Percentiles rank a stretch among this genome's conserved stretches.
phyloP scores from a whole-genome alignment of 2,329 filamentous ascomycete genomes.

The Neopestalotiopsis clavispora region DNA sequence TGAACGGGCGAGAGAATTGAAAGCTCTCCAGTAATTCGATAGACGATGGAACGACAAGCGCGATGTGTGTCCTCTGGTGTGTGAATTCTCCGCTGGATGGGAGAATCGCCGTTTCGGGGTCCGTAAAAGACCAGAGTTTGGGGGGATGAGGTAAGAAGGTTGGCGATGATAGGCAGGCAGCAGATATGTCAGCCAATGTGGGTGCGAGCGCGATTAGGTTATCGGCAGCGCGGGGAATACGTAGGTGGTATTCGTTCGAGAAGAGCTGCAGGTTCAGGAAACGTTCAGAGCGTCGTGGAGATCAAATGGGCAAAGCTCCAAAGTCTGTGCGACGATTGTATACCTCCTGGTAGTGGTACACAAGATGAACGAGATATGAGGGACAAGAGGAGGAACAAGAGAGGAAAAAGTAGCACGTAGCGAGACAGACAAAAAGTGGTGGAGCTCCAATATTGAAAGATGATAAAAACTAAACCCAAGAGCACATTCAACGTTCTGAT shows the following conservation, averaged over 20 bases:
- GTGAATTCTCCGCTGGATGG: not conserved
- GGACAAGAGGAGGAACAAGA: not conserved
- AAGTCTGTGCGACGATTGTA: not conserved
- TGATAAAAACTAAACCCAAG: not conserved
- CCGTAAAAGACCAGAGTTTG: not conserved
- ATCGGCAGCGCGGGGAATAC: not conserved
- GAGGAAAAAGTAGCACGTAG: not conserved
- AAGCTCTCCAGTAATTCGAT: not conserved
- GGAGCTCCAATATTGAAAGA: not conserved
- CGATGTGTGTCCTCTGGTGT: not conserved
- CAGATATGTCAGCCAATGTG: not conserved
- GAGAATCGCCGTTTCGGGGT: not conserved
- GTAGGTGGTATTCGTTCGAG: not conserved
- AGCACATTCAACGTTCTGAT: constrained; percentile 1
- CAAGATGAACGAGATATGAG: not conserved
- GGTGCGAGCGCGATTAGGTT: not conserved
- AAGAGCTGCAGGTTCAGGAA: not conserved
- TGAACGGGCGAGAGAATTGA: not conserved
- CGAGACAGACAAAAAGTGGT: not conserved
- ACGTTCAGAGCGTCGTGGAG: not conserved
- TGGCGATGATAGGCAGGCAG: not conserved
- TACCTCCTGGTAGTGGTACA: not conserved
- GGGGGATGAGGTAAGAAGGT: not conserved
- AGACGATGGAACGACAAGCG: not conserved
- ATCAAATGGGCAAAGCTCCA: not conserved